Percentiles rank a stretch among this genome's conserved stretches.
Conservation (phyloP, 352 stramenopile species). For the Globisporangium radiosum region DNA sequence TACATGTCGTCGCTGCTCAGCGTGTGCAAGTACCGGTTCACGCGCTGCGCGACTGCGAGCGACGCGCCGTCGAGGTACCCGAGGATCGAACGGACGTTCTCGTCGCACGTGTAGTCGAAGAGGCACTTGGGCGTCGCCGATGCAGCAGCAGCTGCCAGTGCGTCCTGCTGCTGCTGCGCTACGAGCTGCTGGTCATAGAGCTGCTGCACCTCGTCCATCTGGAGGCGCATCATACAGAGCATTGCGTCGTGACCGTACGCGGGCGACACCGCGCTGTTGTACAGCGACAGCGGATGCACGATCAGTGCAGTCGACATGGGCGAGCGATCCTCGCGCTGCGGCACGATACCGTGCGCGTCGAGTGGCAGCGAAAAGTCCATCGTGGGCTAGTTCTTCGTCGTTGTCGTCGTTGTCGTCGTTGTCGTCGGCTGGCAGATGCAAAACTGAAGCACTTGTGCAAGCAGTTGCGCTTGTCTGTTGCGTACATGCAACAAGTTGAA, state of each 20-base stretch:
- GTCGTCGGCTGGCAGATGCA: background rate
- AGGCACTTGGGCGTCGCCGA: conserved; percentile 21
- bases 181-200: conserved; percentile 9
- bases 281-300: conserved; percentile 55
- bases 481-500: background rate
- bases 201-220: conserved; percentile 26
- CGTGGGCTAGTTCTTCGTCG: background rate
- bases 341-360: conserved; percentile 5
- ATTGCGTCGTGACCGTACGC: conserved; percentile 33
- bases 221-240: conserved; percentile 22
- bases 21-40: conserved; percentile 49
- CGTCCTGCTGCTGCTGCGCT: conserved; percentile 6
- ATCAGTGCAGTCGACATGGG: conserved; percentile 37
- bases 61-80: conserved; percentile 65
- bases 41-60: conserved; percentile 43
- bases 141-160: background rate
- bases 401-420: background rate
- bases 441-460: conserved; percentile 6
- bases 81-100: conserved; percentile 57
- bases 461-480: background rate
- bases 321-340: background rate
- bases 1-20: conserved; percentile 51
- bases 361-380: conserved; percentile 14
- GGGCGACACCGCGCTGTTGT: conserved; percentile 21
- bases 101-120: conserved; percentile 71